Conservation (phyloP, 2,329 filamentous ascomycete species). For the Botrytis aclada region DNA sequence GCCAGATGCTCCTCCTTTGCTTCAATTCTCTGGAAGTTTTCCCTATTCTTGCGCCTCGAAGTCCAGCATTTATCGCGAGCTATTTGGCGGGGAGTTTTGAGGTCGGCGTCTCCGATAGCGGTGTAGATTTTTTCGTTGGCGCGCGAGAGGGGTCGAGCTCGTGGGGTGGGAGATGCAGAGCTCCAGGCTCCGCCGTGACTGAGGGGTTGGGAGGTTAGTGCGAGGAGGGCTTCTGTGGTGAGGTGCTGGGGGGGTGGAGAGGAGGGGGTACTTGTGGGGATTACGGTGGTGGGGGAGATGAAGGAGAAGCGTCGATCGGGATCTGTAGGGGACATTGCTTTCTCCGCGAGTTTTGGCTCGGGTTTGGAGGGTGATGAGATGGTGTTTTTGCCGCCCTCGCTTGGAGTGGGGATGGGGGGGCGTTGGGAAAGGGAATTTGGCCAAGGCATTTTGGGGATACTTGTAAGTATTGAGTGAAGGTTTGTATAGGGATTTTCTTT, state of each 20-base stretch:
- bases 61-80: not conserved
- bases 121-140: not conserved
- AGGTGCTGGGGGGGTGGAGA: not conserved
- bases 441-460: not conserved
- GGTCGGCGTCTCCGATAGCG: not conserved
- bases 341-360: not conserved
- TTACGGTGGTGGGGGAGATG: not conserved
- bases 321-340: not conserved
- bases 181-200: slow-evolving; percentile 2
- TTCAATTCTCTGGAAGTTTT: not conserved
- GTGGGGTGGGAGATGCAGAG: not conserved
- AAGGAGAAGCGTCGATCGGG: not conserved
- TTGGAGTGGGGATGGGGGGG: no score
- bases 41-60: not conserved
- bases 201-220: not conserved
- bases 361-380: not conserved
- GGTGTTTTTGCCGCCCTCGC: not conserved
- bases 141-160: not conserved
- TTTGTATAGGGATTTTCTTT: not conserved
- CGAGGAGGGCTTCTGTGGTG: not conserved
- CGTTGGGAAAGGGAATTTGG: not conserved
- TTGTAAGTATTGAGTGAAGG: not conserved
- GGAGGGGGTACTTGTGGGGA: not conserved
- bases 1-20: not conserved
- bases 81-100: not conserved